Percentiles rank a stretch among this genome's conserved stretches.
Conservation (phyloP, 305 asterid species). For the Rubia balearica region DNA sequence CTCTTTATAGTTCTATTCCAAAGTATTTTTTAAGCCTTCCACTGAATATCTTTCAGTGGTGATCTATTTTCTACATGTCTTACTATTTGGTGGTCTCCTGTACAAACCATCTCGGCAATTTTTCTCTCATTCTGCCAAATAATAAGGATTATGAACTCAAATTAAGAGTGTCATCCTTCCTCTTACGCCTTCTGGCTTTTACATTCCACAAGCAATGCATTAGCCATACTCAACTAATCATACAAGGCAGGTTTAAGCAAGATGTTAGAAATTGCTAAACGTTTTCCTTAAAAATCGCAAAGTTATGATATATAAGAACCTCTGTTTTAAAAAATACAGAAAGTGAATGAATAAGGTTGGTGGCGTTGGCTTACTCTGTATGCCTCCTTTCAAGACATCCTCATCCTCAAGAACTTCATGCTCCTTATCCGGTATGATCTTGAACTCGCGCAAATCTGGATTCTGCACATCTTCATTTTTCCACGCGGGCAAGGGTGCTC, state of each 20-base stretch:
- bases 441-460: constrained; percentile 51
- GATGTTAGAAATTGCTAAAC: not conserved
- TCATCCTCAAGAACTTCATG: constrained; percentile 41
- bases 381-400: constrained; percentile 31
- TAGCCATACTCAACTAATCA: not conserved
- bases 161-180: not conserved
- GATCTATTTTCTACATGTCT: not conserved
- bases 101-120: too few relatives aligned
- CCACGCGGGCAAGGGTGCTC: constrained; percentile 35
- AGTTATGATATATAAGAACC: not conserved
- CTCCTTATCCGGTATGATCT: constrained; percentile 39
- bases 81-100: too few relatives aligned
- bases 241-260: too few relatives aligned
- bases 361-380: constrained; percentile 15
- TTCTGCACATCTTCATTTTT: constrained; percentile 41
- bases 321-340: not conserved
- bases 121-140: not conserved
- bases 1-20: too few relatives aligned
- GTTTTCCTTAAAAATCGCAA: not conserved
- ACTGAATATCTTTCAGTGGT: not conserved
- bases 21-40: too few relatives aligned
- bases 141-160: too few relatives aligned
- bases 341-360: not conserved
- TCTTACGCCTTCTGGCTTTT: too few relatives aligned
- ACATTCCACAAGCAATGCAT: too few relatives aligned